Evolutionary conservation across 257 asterid genomes (phyloP), one percentile per base, ranked within the genome.

Genomic region (Solanum peruvianum): DNA sequence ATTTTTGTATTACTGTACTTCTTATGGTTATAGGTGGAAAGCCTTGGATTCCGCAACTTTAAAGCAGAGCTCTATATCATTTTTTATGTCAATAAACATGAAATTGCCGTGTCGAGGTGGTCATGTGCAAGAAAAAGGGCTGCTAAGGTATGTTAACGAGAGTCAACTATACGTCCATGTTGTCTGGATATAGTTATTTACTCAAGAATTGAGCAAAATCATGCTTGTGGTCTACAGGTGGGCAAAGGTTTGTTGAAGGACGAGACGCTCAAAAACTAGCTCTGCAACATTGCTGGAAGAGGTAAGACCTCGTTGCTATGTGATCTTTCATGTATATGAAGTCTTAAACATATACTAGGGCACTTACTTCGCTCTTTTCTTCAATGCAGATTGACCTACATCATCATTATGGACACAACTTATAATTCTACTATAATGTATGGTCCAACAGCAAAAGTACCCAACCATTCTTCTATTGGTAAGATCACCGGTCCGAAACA

Each of bases 401-500:
- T 11, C 98, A 94, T 90, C 94, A 96, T 23, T 95, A 95, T 87
- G 98, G 97, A 21, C 96, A 91, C 83, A 95, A 94, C 90, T 87
- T 95, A 35, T 96, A 93, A 87, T 90, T 95, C 75, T 95, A 94
- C 85, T 94, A 92, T 82, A 93, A 93, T 71, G 82, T 89, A 37
- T 94, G 98, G 98, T 90, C 87, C 21, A 93, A 78, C 7, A 92
- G 91, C 90, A 90, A 89, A 89, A 95, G 96, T 86, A 88, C 83
- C 25, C 94, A 95, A 78, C 98, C 98, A 71, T 95, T 94, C 93
- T 94, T 94, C 88, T 94, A 93, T 85, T 94, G 98, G 98, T 94
- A 90, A 83, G 86, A 85, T 70, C 45, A 35, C 39, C 5, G 27
- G 58, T 31, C 45, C 20, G 87, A 88, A 15, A 56, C 81, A 85